phyloP scores from a whole-genome alignment of 768 basidiomycete species.

The Neoboletus magnificus region DNA sequence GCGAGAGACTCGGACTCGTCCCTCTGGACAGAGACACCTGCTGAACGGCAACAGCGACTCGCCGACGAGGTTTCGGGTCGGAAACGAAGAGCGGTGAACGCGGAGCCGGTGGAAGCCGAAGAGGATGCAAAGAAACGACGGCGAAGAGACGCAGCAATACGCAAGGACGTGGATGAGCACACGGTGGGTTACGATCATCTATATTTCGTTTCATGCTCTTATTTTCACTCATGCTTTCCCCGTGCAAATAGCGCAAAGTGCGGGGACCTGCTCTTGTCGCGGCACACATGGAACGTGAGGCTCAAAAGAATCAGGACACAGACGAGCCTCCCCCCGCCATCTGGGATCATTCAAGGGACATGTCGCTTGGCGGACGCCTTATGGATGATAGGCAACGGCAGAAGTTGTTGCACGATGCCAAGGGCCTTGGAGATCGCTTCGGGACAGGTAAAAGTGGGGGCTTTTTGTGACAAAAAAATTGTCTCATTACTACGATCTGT shows the following conservation, averaged over 20 bases:
- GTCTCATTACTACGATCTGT: background rate
- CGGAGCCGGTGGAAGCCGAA: slow-evolving; percentile 36
- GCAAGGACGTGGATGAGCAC: slow-evolving; percentile 73
- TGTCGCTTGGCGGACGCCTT: slow-evolving; percentile 80
- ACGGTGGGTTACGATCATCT: slow-evolving; percentile 49
- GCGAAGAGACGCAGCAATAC: slow-evolving; percentile 65
- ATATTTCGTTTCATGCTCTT: background rate
- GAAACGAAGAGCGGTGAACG: slow-evolving; percentile 67
- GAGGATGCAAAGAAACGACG: slow-evolving; percentile 50
- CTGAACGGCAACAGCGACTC: slow-evolving; percentile 86
- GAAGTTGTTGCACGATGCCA: slow-evolving; percentile 77
- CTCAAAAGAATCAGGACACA: slow-evolving; percentile 37
- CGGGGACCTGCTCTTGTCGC: slow-evolving; percentile 56
- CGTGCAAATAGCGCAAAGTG: slow-evolving; percentile 37
- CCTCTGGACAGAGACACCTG: slow-evolving; percentile 97
- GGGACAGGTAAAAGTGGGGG: slow-evolving; percentile 68
- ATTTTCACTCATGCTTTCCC: background rate
- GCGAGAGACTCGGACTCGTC: slow-evolving; percentile 50
- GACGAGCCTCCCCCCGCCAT: slow-evolving; percentile 61
- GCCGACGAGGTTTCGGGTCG: slow-evolving; percentile 94
- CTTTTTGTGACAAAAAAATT: slow-evolving; percentile 40
- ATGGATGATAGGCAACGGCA: slow-evolving; percentile 86
- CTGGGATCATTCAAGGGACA: slow-evolving; percentile 92
- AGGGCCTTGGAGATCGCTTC: slow-evolving; percentile 79
- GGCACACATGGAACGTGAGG: slow-evolving; percentile 42